phyloP scores from a whole-genome alignment of 2,329 filamentous ascomycete genomes.

The Clonostachys rosea region DNA sequence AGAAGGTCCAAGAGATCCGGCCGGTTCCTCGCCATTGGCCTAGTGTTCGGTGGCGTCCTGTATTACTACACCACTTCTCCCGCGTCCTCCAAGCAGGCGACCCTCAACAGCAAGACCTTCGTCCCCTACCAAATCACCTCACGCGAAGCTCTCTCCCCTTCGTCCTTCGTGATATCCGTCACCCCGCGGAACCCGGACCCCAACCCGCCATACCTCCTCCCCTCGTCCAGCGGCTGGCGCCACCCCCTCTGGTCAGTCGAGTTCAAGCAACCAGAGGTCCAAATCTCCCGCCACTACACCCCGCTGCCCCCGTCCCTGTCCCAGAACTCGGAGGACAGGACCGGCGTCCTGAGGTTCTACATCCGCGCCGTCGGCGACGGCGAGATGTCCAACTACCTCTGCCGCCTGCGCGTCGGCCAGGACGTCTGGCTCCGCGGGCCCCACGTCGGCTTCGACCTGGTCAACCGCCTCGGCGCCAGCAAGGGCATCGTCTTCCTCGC shows the following conservation, averaged over 20 bases:
- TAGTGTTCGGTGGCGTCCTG: conserved; percentile 12
- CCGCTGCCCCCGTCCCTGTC: conserved; percentile 66
- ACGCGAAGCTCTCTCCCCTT: conserved; percentile 59
- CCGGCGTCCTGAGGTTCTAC: conserved; percentile 60
- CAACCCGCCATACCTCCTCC: conserved; percentile 16
- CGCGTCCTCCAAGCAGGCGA: conserved; percentile 10
- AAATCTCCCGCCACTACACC: conserved; percentile 89
- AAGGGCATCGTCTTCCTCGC: conserved; percentile 73
- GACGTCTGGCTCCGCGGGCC: conserved; percentile 76
- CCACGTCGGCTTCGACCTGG: conserved; percentile 59
- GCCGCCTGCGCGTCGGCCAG: conserved; percentile 56
- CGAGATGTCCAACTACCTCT: conserved; percentile 81
- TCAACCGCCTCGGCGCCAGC: conserved; percentile 17
- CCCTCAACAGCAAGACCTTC: conserved; percentile 57
- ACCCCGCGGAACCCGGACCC: conserved; percentile 28
- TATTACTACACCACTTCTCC: conserved; percentile 14
- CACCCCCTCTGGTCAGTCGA: conserved; percentile 81
- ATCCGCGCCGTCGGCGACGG: conserved; percentile 75
- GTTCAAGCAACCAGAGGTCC: conserved; percentile 89
- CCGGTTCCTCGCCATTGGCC: conserved; percentile 10
- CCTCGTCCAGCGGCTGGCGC: conserved; percentile 17
- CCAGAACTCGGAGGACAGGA: background rate
- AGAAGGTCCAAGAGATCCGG: conserved; percentile 5
- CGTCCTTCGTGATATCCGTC: conserved; percentile 66
- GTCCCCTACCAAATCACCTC: conserved; percentile 60